These are phyloP conservation scores for Trichoderma atrobrunneum DNA, from an alignment of 2,329 filamentous ascomycete genomes.

Conservation along the genomic window DNA sequence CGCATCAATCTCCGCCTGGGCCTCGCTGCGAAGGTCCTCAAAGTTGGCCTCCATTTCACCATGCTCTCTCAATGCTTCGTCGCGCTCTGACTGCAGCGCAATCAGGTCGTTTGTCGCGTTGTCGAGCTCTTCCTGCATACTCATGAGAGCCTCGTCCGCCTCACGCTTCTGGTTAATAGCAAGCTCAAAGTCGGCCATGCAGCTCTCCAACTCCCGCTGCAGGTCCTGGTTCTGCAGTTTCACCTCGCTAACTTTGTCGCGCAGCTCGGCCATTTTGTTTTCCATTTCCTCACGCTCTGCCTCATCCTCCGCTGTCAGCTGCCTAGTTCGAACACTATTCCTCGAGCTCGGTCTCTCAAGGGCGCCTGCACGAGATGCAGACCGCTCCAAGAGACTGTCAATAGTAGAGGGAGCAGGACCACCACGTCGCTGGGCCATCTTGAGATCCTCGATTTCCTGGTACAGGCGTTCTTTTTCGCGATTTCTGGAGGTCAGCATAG, in stretches of 20 bases:
- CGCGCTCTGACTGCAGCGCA: conserved; percentile 75
- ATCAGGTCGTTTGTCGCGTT: conserved; percentile 76
- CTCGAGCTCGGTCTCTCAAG: conserved; percentile 72
- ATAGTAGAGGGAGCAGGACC: conserved; percentile 63
- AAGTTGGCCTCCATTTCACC: conserved; percentile 59
- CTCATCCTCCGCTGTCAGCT: conserved; percentile 64
- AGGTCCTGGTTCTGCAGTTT: conserved; percentile 89
- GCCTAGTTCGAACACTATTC: conserved; percentile 64
- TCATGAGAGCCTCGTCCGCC: conserved; percentile 55
- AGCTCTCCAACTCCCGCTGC: conserved; percentile 75
- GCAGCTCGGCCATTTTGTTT: conserved; percentile 74
- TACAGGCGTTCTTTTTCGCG: conserved; percentile 93
- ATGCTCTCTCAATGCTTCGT: conserved; percentile 73
- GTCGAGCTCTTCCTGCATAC: conserved; percentile 78
- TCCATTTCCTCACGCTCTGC: conserved; percentile 83
- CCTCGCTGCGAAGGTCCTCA: conserved; percentile 58
- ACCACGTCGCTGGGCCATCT: conserved; percentile 76
- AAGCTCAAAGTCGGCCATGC: conserved; percentile 74
- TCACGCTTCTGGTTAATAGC: conserved; percentile 63
- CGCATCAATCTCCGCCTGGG: conserved; percentile 63
- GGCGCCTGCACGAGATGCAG: conserved; percentile 73
- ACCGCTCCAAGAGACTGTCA: conserved; percentile 92
- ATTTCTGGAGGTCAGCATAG: conserved; percentile 94
- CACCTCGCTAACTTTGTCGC: conserved; percentile 81
- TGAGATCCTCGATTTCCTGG: conserved; percentile 95